Conservation (phyloP, 441 rosid species). For the Erodium texanum region DNA sequence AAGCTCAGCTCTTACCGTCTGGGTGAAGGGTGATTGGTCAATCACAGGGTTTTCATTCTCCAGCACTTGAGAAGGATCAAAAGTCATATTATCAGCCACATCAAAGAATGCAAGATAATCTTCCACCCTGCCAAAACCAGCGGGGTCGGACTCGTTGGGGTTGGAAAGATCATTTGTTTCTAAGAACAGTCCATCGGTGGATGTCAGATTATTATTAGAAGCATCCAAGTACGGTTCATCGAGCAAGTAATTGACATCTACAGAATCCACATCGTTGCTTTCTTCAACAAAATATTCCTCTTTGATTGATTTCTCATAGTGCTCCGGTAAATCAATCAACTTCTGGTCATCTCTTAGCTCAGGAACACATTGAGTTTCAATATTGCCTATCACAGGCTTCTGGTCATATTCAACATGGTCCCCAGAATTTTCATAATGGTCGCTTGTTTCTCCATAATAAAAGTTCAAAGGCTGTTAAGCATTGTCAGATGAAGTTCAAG, state of each 20-base stretch:
- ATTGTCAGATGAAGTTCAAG: slow-evolving; percentile 29
- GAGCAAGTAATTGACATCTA: slow-evolving; percentile 30
- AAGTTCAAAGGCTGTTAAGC: slow-evolving; percentile 28
- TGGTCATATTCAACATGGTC: slow-evolving; percentile 27
- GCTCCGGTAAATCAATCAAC: slow-evolving; percentile 33
- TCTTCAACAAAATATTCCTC: slow-evolving; percentile 36
- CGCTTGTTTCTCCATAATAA: slow-evolving; percentile 55
- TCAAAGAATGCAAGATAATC: slow-evolving; percentile 66
- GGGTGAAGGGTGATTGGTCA: slow-evolving; percentile 25
- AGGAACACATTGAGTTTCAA: slow-evolving; percentile 26
- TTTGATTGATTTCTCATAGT: slow-evolving; percentile 33
- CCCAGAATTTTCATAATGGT: slow-evolving; percentile 32
- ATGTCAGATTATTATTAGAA: slow-evolving; percentile 27
- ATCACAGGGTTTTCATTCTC: slow-evolving; percentile 28
- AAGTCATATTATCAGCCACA: slow-evolving; percentile 37
- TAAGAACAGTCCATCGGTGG: slow-evolving; percentile 21
- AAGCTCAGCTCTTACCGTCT: slow-evolving; percentile 31
- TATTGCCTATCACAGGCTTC: slow-evolving; percentile 32
- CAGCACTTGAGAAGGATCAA: slow-evolving; percentile 45
- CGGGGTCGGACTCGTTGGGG: slow-evolving; percentile 29
- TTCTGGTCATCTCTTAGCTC: slow-evolving; percentile 31
- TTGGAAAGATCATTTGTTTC: slow-evolving; percentile 62
- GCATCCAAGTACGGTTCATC: slow-evolving; percentile 48
- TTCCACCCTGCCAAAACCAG: slow-evolving; percentile 45
- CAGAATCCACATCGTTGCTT: slow-evolving; percentile 28